Evolutionary conservation across 768 basidiomycete species (phyloP), one percentile per base, ranked within the genome.

Genomic region (Mycena belliarum): DNA sequence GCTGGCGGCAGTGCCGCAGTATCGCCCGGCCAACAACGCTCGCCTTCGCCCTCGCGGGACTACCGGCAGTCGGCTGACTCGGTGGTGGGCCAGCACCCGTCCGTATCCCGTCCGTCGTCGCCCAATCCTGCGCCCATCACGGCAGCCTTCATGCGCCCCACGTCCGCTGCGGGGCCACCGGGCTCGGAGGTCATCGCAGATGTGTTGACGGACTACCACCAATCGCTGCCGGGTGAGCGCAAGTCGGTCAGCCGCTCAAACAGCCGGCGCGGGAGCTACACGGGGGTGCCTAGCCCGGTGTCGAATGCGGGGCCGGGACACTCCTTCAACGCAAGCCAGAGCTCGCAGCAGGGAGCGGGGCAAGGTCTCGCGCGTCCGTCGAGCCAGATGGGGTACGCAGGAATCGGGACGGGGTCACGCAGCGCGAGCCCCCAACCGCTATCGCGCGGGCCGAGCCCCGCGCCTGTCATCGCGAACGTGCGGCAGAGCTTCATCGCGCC

Each of bases 181-280:
- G 79, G 79, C 1, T 69, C 77, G 38, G 79, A 85, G n/a, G 77
- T 82, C 0, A 84, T 93, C 18, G 86, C 90, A 54, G 83, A 85
- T n/a, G 86, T 93, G 9, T 72, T 93, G 16, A 76, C 78, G 0
- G 81, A 85, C 61, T 98, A 98, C 67, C 83, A 87, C 25, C 93
- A 94, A 66, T 83, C 88, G 1, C 82, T 98, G 68, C 95, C 95
- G 8, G 95, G 93, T 4, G 95, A 97, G 69, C 76, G 82, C 48
- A 86, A 82, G 71, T 76, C 80, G 9, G 74, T 83, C 24, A 85
- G 82, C 66, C 74, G 83, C 43, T 76, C 78, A 49, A 82, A 78
- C 61, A 88, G 82, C 64, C 67, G 75, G 61, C 70, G 73, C 40
- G 69, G 74, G 44, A 73, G 77, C 53, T 73, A 69, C 47, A 65